Percentiles rank a stretch among this genome's conserved stretches.
Conservation (phyloP, 2,329 filamentous ascomycete species). For the Tolypocladium paradoxum region DNA sequence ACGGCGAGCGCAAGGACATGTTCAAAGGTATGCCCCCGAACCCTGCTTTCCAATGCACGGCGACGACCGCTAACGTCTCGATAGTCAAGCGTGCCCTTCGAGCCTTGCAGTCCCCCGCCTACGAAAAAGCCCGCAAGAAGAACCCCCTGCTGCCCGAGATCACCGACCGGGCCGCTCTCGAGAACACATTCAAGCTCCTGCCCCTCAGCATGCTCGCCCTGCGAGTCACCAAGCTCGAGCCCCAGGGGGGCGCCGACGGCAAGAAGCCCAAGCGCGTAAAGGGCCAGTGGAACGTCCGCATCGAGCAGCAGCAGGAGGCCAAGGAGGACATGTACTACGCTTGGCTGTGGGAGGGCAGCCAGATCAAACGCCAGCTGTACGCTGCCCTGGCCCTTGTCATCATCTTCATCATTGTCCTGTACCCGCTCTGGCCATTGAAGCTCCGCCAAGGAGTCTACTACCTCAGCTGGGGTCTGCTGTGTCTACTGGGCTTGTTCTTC, state of each 20-base stretch:
- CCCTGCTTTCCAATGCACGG: not conserved
- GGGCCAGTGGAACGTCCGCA: conserved; percentile 89
- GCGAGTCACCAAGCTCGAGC: conserved; percentile 66
- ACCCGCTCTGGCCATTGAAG: conserved; percentile 90
- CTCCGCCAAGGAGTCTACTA: conserved; percentile 95
- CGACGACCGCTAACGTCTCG: not conserved
- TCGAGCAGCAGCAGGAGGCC: conserved; percentile 92
- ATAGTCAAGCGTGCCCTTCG: conserved; percentile 92
- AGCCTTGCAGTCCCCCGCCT: conserved; percentile 77
- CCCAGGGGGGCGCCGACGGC: conserved; percentile 50
- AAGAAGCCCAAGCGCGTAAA: conserved; percentile 84
- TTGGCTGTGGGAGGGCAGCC: conserved; percentile 90
- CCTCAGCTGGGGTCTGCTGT: conserved; percentile 85
- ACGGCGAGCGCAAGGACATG: conserved; percentile 96
- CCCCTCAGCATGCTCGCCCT: conserved; percentile 90
- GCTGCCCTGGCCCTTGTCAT: conserved; percentile 69
- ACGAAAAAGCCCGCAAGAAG: conserved; percentile 81
- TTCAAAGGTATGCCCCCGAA: conserved; percentile 59
- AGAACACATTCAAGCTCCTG: conserved; percentile 90
- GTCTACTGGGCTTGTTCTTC: conserved; percentile 87
- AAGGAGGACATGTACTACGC: conserved; percentile 85
- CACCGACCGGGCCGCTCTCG: conserved; percentile 76
- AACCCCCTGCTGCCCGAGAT: conserved; percentile 82
- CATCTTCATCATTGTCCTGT: conserved; percentile 85
- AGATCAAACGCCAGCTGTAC: conserved; percentile 89